phyloP scores from a whole-genome alignment of 2,329 filamentous ascomycete genomes.

The Penicillium sp. region DNA sequence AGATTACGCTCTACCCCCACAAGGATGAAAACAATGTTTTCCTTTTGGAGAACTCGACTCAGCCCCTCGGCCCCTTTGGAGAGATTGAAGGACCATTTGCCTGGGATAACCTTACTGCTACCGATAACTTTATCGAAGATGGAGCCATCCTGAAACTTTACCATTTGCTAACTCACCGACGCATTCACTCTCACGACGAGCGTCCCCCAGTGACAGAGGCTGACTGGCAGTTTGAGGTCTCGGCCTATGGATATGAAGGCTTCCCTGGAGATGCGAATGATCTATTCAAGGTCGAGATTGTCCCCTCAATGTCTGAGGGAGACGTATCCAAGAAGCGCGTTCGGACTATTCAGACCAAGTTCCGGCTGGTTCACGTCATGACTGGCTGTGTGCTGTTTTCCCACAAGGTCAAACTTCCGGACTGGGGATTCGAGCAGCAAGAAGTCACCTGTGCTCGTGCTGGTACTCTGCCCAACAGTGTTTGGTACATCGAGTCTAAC shows the following conservation, averaged over 20 bases:
- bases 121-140: slow-evolving; percentile 68
- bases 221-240: slow-evolving; percentile 95
- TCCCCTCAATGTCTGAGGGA: slow-evolving; percentile 82
- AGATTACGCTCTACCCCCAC: slow-evolving; percentile 96
- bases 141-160: slow-evolving; percentile 80
- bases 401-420: slow-evolving; percentile 97
- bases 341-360: slow-evolving; percentile 94
- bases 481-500: slow-evolving; percentile 96
- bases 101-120: slow-evolving; percentile 76
- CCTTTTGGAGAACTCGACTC: slow-evolving; percentile 92
- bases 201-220: slow-evolving; percentile 81
- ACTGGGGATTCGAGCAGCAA: slow-evolving; percentile 97
- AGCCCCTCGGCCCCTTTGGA: slow-evolving; percentile 75
- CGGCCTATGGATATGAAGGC: slow-evolving; percentile 94
- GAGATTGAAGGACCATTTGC: slow-evolving; percentile 77
- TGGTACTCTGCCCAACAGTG: slow-evolving; percentile 89
- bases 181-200: slow-evolving; percentile 91
- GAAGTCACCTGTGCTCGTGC: slow-evolving; percentile 96
- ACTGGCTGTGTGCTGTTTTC: slow-evolving; percentile 95
- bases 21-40: slow-evolving; percentile 98
- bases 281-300: slow-evolving; percentile 89
- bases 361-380: slow-evolving; percentile 93
- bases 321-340: slow-evolving; percentile 77
- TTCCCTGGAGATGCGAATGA: slow-evolving; percentile 98
- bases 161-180: slow-evolving; percentile 78